phyloP scores from a whole-genome alignment of 2,329 filamentous ascomycete genomes.

The Aspergillus niger region DNA sequence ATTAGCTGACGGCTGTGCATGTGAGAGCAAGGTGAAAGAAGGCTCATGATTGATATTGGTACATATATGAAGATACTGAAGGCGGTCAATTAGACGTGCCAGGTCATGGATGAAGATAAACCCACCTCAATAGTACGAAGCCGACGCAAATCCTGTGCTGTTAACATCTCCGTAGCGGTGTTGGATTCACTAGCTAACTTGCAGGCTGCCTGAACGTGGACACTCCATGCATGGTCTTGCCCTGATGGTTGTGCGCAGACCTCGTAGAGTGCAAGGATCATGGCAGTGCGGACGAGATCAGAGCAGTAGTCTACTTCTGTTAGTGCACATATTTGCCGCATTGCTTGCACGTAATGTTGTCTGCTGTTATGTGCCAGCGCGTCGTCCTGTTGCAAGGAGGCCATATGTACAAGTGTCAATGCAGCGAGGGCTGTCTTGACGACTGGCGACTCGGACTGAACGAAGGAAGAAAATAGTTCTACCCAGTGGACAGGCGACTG shows the following conservation, averaged over 20 bases:
- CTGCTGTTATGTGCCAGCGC: not conserved
- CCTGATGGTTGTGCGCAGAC: not conserved
- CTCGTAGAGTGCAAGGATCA: slow-evolving; percentile 3
- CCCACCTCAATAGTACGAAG: not conserved
- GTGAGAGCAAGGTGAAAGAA: not conserved
- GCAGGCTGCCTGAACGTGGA: not conserved
- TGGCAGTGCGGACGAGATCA: not conserved
- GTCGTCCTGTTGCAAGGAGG: not conserved
- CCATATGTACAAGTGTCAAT: not conserved
- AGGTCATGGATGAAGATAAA: not conserved
- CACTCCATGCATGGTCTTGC: not conserved
- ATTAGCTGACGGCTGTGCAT: not conserved
- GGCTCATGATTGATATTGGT: not conserved
- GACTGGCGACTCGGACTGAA: not conserved
- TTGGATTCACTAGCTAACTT: not conserved
- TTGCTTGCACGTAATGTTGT: not conserved
- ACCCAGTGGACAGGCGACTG: not conserved
- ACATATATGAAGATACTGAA: not conserved
- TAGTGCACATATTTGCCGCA: not conserved
- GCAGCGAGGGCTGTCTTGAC: not conserved
- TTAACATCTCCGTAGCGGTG: not conserved
- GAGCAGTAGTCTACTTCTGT: too few relatives aligned
- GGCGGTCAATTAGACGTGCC: not conserved
- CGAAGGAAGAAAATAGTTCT: not conserved
- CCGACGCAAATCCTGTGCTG: not conserved